phyloP scores from a whole-genome alignment of 2,329 filamentous ascomycete genomes.

The Colletotrichum destructivum region DNA sequence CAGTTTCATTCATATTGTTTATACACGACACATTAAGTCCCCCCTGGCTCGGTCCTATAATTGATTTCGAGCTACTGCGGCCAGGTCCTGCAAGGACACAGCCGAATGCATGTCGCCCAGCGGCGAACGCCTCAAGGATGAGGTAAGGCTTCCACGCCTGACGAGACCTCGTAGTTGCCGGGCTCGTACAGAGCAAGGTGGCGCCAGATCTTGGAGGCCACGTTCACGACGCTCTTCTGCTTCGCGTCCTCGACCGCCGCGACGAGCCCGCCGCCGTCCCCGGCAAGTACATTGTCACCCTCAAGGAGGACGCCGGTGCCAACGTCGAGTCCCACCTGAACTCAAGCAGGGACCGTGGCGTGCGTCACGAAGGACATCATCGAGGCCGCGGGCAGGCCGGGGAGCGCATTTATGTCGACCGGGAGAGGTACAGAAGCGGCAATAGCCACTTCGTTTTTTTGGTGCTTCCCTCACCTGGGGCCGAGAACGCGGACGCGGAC shows the following conservation, averaged over 20 bases:
- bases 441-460: no score
- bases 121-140: constrained; percentile 69
- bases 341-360: constrained; percentile 50
- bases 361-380: constrained; percentile 56
- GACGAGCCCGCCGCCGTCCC: constrained; percentile 51
- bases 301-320: constrained; percentile 55
- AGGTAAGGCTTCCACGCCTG: constrained; percentile 57
- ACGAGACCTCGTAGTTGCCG: neutral
- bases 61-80: constrained; percentile 3
- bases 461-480: no score
- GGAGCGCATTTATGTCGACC: constrained; percentile 31
- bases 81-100: constrained; percentile 41
- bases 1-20: no score
- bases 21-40: no score
- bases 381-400: constrained; percentile 55
- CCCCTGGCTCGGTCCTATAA: no score
- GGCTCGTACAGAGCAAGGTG: no score
- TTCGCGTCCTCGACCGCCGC: constrained; percentile 47
- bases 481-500: no score
- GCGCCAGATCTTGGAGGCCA: no score
- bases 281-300: constrained; percentile 62
- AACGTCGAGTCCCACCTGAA: constrained; percentile 49
- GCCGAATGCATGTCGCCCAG: constrained; percentile 55
- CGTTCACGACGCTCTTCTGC: no score
- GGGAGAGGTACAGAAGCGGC: no score